Conservation (phyloP, 2,329 filamentous ascomycete genomes). For the Botrytis medusae region DNA sequence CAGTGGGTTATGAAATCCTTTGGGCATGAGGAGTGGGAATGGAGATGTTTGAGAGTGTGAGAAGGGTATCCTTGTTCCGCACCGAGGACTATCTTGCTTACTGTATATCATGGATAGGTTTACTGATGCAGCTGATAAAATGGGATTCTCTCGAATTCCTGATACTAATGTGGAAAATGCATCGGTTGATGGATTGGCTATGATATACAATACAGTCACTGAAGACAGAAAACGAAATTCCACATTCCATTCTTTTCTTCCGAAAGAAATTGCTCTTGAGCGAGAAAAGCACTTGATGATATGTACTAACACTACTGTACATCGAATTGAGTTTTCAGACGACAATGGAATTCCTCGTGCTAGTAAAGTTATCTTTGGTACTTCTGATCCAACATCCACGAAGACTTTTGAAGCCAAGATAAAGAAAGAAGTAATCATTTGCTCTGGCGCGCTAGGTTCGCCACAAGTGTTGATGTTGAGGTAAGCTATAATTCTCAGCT, state of each 20-base stretch:
- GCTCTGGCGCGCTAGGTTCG: constrained; percentile 18
- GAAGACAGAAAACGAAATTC: constrained; percentile 20
- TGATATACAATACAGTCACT: constrained; percentile 17
- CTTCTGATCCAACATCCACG: neutral
- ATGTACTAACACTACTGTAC: constrained; percentile 19
- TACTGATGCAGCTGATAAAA: neutral
- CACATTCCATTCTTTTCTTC: constrained; percentile 23
- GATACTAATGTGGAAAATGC: constrained; percentile 19
- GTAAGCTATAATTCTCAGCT: neutral
- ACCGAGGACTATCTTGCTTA: neutral
- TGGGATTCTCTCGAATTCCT: constrained; percentile 14
- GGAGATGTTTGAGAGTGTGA: constrained; percentile 2
- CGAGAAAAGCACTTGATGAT: constrained; percentile 19
- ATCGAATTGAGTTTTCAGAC: constrained; percentile 18
- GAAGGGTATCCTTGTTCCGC: neutral
- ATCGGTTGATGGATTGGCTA: constrained; percentile 18
- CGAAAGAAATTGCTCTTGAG: constrained; percentile 15
- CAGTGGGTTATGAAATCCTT: neutral
- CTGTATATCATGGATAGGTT: neutral
- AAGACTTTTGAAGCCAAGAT: constrained; percentile 12
- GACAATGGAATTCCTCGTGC: neutral
- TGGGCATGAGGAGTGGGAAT: neutral
- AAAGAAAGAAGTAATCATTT: constrained; percentile 22
- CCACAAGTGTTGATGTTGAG: constrained; percentile 24
- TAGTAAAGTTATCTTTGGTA: constrained; percentile 9